Evolutionary conservation across 768 basidiomycete species (phyloP).

Genomic region (Lentinula lateritia): DNA sequence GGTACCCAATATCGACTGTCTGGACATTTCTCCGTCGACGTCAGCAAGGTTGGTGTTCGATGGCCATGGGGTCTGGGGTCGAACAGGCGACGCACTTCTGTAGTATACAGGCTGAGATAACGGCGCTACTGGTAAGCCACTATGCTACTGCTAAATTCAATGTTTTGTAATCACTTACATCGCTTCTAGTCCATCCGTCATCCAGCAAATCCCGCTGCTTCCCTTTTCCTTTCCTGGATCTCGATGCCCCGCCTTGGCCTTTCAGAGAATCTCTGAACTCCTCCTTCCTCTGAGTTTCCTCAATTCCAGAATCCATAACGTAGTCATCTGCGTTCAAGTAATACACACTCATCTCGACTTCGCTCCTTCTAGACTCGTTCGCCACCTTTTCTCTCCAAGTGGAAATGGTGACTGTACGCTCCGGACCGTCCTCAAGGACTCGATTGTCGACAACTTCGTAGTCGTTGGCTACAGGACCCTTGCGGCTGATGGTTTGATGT

Average conservation of each 20-base stretch:
- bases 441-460: constrained; percentile 37
- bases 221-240: neutral
- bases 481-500: neutral
- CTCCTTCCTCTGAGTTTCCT: neutral
- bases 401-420: constrained; percentile 47
- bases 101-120: neutral
- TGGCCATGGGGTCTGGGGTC: neutral
- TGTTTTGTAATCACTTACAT: neutral
- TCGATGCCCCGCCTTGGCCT: neutral
- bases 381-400: constrained; percentile 51
- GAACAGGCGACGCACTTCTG: neutral
- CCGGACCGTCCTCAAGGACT: constrained; percentile 43
- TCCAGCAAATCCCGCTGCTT: neutral
- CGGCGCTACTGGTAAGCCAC: neutral
- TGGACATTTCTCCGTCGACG: neutral
- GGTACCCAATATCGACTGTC: neutral
- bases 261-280: neutral
- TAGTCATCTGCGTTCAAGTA: constrained; percentile 13
- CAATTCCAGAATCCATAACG: constrained; percentile 10
- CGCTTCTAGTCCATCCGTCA: constrained; percentile 1
- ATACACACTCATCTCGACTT: constrained; percentile 1
- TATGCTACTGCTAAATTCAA: neutral
- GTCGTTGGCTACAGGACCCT: constrained; percentile 19
- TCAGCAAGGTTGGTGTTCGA: neutral
- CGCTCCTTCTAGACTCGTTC: constrained; percentile 13